phyloP scores from a whole-genome alignment of 345 rosid genomes.

The Gynandropsis gynandra region DNA sequence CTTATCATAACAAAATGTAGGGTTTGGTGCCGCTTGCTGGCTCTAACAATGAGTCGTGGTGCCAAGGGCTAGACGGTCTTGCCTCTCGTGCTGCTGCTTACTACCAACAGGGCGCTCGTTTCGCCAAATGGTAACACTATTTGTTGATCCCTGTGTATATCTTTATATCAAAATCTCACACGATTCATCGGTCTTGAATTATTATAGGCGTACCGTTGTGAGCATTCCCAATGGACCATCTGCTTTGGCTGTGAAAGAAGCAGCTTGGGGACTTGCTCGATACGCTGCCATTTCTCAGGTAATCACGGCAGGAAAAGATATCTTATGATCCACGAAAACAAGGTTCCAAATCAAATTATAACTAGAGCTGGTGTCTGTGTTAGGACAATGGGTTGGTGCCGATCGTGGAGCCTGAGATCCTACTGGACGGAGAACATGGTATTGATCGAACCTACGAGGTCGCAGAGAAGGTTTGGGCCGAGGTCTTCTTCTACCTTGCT shows the following conservation, averaged over 20 bases:
- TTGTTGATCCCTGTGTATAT: conserved; percentile 5
- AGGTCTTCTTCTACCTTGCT: conserved; percentile 94
- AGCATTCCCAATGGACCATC: conserved; percentile 99
- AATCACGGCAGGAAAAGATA: too few species aligned
- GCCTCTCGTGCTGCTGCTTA: conserved; percentile 94
- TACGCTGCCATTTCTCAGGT: conserved; percentile 94
- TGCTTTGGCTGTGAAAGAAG: conserved; percentile 93
- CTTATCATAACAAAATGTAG: too few species aligned
- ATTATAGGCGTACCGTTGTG: conserved; percentile 87
- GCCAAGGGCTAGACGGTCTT: conserved; percentile 97
- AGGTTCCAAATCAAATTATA: too few species aligned
- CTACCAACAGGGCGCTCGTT: conserved; percentile 99
- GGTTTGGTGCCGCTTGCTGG: conserved; percentile 97
- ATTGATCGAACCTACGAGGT: conserved; percentile 94
- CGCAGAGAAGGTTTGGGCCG: conserved; percentile 95
- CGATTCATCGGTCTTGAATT: conserved; percentile 16
- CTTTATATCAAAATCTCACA: too few species aligned
- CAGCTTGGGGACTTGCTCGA: conserved; percentile 99
- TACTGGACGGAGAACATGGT: conserved; percentile 92
- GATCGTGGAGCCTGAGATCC: conserved; percentile 96
- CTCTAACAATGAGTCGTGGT: conserved; percentile 93
- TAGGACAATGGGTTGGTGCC: conserved; percentile 98
- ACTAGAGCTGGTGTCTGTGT: conserved; percentile 8
- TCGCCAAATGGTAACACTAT: conserved; percentile 77
- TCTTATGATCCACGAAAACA: too few species aligned